A percentile compares a stretch with the other conserved stretches of the same genome.
Conservation (phyloP, 2,329 filamentous ascomycete genomes). For the Amauroascus niger region DNA sequence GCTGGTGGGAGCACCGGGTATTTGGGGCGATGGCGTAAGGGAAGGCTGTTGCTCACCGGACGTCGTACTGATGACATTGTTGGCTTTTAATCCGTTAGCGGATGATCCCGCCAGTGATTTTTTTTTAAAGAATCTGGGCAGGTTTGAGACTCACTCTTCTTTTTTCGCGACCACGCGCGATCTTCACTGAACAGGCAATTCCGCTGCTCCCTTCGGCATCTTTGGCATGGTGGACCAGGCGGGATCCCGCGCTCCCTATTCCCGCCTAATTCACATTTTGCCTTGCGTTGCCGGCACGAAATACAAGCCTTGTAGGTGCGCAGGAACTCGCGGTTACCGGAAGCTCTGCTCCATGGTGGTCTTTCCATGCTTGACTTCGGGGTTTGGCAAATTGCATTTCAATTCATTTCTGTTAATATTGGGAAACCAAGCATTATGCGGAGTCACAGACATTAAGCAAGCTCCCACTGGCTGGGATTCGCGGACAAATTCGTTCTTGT, state of each 20-base stretch:
- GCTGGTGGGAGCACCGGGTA: constrained; percentile 11
- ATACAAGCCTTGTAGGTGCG: constrained; percentile 48
- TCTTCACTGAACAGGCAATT: constrained; percentile 42
- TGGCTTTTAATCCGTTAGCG: background rate
- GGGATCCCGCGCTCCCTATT: constrained; percentile 28
- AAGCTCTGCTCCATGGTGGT: constrained; percentile 17
- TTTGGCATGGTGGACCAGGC: constrained; percentile 37
- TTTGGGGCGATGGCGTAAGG: constrained; percentile 12
- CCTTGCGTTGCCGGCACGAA: constrained; percentile 44
- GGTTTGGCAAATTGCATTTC: background rate
- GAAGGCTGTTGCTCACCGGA: constrained; percentile 9
- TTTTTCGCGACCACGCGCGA: constrained; percentile 33
- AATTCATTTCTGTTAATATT: background rate
- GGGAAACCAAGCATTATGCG: background rate
- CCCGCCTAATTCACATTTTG: constrained; percentile 43
- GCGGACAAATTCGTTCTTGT: background rate
- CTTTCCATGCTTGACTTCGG: constrained; percentile 9
- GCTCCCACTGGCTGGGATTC: background rate
- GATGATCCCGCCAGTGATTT: background rate
- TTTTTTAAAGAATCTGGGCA: too few relatives aligned
- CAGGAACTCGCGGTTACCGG: constrained; percentile 34
- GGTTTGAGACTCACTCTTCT: constrained; percentile 21
- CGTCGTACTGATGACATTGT: constrained; percentile 6
- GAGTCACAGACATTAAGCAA: background rate
- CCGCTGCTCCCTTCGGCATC: constrained; percentile 44